Percentiles rank a stretch among this genome's conserved stretches.
Evolutionary conservation across 805 yeast species (phyloP).

Genomic region (Metschnikowia shivogae): DNA sequence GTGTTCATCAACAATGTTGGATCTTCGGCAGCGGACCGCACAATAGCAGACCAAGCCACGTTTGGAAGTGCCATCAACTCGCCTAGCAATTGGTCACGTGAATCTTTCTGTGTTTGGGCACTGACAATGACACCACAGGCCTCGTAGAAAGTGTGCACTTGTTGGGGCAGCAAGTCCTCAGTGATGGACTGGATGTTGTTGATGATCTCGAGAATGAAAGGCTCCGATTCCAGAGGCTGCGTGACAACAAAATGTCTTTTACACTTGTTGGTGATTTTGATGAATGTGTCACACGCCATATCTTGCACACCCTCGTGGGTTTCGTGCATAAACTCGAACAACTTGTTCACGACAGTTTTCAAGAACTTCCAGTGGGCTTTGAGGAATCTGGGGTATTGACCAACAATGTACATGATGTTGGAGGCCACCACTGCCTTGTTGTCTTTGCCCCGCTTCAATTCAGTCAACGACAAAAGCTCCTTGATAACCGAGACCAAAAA

Average conservation of each 20-base stretch:
- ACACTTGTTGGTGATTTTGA: slow-evolving; percentile 92
- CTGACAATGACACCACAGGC: slow-evolving; percentile 93
- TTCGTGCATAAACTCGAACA: slow-evolving; percentile 99
- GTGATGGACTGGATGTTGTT: slow-evolving; percentile 79
- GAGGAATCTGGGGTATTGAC: slow-evolving; percentile 95
- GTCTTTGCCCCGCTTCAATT: slow-evolving; percentile 94
- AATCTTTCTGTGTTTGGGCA: slow-evolving; percentile 70
- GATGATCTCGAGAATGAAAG: slow-evolving; percentile 88
- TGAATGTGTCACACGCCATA: slow-evolving; percentile 99
- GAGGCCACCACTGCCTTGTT: slow-evolving; percentile 99
- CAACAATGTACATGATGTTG: slow-evolving; percentile 99
- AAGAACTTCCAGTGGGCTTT: slow-evolving; percentile 98
- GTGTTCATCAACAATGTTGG: slow-evolving; percentile 72
- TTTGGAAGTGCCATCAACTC: slow-evolving; percentile 91
- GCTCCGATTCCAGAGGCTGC: slow-evolving; percentile 81
- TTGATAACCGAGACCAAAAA: slow-evolving; percentile 91
- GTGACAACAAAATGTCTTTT: slow-evolving; percentile 89
- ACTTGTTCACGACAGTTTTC: slow-evolving; percentile 90
- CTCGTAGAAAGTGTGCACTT: slow-evolving; percentile 94
- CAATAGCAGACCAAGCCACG: slow-evolving; percentile 89
- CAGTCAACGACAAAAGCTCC: slow-evolving; percentile 86
- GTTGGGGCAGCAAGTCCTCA: slow-evolving; percentile 92
- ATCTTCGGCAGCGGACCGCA: slow-evolving; percentile 77
- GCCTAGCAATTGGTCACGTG: slow-evolving; percentile 65
- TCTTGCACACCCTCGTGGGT: slow-evolving; percentile 99